These are phyloP conservation scores for Backusella tarrabulga DNA, from an alignment of 192 early-diverging fungal species.

Conservation along the genomic window DNA sequence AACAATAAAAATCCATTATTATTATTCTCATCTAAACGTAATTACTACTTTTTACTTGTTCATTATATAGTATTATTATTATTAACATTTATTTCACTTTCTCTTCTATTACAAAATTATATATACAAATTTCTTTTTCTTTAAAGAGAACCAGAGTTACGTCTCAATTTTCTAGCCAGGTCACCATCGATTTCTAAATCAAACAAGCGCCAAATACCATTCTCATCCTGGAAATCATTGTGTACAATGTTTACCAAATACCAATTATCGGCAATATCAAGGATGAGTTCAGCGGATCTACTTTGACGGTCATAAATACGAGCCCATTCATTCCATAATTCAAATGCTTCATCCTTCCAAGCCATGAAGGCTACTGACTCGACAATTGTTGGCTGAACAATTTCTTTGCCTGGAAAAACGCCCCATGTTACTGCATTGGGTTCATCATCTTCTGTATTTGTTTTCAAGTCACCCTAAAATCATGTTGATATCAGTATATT, in stretches of 20 bases:
- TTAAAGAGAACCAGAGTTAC: constrained; percentile 11
- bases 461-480: constrained; percentile 70
- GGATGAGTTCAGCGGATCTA: constrained; percentile 45
- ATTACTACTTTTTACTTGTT: too few relatives aligned
- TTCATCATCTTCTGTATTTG: constrained; percentile 77
- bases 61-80: not conserved
- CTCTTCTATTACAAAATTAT: constrained; percentile 1
- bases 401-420: constrained; percentile 96
- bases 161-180: constrained; percentile 23
- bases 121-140: not conserved
- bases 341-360: constrained; percentile 98
- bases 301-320: constrained; percentile 57
- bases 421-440: constrained; percentile 98
- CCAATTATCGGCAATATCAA: constrained; percentile 67
- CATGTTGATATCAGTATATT: not conserved
- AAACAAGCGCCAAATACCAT: constrained; percentile 70
- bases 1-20: not conserved
- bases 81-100: not conserved
- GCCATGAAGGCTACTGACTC: constrained; percentile 85
- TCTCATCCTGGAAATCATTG: constrained; percentile 81
- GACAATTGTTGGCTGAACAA: constrained; percentile 95
- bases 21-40: not conserved
- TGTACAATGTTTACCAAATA: constrained; percentile 94
- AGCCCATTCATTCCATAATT: constrained; percentile 90
- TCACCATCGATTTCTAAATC: constrained; percentile 38